Evolutionary conservation across 176 grass and related monocot genomes (phyloP), one percentile per base, ranked within the genome.

Genomic region (Lolium perenne): DNA sequence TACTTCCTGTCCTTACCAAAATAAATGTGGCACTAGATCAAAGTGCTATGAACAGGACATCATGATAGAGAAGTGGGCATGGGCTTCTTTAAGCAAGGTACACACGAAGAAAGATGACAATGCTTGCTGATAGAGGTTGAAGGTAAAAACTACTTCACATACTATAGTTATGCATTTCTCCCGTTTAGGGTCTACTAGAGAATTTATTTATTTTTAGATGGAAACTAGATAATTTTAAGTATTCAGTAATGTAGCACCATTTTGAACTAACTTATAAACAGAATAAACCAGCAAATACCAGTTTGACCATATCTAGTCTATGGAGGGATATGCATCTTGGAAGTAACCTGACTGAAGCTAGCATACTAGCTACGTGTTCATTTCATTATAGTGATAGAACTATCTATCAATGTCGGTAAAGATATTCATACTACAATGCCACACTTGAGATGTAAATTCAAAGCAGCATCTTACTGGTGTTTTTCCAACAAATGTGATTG

Each of bases 401-500:
- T 64, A 38, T 64, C 8, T 11, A 79, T 60, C 32, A 61, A 23
- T 23, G 76, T 5, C 51, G 32, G 74, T 56, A 56, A 11, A 57
- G 32, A 7, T 76, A 60, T 77, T 38, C 4, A 40, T 45, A 1
- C 40, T 61, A 60, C 35, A 79, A 23, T 15, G 62, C 1, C 50
- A 54, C 20, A 74, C 12, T 58, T 32, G 53, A 77, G n/a, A 54
- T 9, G 3, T 76, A 62, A 74, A 68, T 59, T 35, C 3, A 5
- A 82, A 47, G 38, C 72, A 62, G 86, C 6, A 81, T 85, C 76
- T 71, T 91, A 99, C 97, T 63, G 60, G 71, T 88, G 94, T 99
- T 87, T 96, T 99, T 32, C 97, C 94, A 50, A 92, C 58, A 83
- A 99, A 96, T 67, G 94, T 91, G 79, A 96, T 88, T 53, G 97